These are phyloP conservation scores for Pythium aristosporum DNA, from an alignment of 352 stramenopile species.

Conservation along the genomic window DNA sequence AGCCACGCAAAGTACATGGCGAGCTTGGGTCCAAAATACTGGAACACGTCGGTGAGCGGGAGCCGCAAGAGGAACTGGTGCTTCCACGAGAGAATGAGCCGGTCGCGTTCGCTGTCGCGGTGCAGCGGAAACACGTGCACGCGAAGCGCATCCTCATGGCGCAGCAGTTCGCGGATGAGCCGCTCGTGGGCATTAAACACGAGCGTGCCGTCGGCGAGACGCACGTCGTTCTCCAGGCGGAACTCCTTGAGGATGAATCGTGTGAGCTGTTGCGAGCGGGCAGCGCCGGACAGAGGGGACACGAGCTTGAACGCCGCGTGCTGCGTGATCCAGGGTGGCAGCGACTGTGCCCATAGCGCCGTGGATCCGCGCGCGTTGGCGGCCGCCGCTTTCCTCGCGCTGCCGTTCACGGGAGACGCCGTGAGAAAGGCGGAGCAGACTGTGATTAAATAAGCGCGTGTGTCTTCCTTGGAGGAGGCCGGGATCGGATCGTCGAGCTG, in stretches of 20 bases:
- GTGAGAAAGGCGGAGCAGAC: constrained; percentile 36
- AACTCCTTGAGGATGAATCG: constrained; percentile 49
- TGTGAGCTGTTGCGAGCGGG: constrained; percentile 59
- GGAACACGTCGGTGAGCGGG: constrained; percentile 49
- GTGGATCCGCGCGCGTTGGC: not conserved
- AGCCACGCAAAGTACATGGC: constrained; percentile 82
- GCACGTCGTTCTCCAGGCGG: constrained; percentile 40
- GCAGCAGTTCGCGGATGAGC: constrained; percentile 39
- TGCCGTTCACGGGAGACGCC: constrained; percentile 4
- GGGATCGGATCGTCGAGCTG: constrained; percentile 25
- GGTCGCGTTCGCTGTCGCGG: constrained; percentile 47
- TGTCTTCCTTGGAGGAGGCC: constrained; percentile 34
- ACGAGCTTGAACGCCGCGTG: constrained; percentile 52
- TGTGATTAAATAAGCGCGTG: constrained; percentile 46
- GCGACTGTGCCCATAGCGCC: constrained; percentile 15
- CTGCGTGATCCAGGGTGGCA: constrained; percentile 47
- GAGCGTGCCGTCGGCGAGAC: constrained; percentile 26
- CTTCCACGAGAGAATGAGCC: constrained; percentile 48
- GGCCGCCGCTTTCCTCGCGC: not conserved
- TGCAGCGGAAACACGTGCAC: constrained; percentile 55
- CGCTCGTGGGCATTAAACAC: constrained; percentile 42
- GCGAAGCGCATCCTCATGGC: constrained; percentile 23
- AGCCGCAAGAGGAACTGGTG: constrained; percentile 31
- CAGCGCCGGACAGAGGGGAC: constrained; percentile 39
- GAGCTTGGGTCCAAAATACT: constrained; percentile 65